A percentile compares a stretch with the other conserved stretches of the same genome.
Conservation (phyloP, 345 rosid genomes). For the Barbarea vulgaris region DNA sequence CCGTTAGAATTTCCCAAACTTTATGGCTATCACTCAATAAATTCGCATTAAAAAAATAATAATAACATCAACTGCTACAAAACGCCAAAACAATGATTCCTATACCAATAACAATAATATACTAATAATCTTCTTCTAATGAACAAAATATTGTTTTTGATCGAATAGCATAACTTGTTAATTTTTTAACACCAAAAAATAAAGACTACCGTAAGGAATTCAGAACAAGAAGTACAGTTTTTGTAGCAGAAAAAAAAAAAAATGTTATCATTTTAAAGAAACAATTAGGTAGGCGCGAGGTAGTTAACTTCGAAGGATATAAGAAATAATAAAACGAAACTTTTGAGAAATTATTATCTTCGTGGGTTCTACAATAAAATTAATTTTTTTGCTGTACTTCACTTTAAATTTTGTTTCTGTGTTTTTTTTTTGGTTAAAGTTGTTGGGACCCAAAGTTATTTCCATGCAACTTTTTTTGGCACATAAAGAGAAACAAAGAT, state of each 20-base stretch:
- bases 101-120: neutral
- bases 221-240: neutral
- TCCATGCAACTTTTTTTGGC: neutral
- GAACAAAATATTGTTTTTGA: neutral
- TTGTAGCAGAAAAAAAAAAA: neutral
- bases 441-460: too few species aligned
- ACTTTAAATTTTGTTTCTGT: neutral
- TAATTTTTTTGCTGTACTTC: neutral
- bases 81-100: neutral
- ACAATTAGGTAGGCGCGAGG: neutral
- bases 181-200: neutral
- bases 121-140: too few species aligned
- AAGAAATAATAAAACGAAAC: too few species aligned
- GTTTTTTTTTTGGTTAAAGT: too few species aligned
- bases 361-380: neutral
- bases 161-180: neutral
- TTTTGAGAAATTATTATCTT: neutral
- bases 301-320: neutral
- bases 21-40: neutral
- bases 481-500: neutral
- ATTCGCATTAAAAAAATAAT: neutral
- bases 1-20: constrained; percentile 22
- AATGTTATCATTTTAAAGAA: too few species aligned
- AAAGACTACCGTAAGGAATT: too few species aligned
- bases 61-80: neutral